These are phyloP conservation scores for Taphrina wiesneri DNA, from an alignment of 1,139 yeast species.

Conservation along the genomic window DNA sequence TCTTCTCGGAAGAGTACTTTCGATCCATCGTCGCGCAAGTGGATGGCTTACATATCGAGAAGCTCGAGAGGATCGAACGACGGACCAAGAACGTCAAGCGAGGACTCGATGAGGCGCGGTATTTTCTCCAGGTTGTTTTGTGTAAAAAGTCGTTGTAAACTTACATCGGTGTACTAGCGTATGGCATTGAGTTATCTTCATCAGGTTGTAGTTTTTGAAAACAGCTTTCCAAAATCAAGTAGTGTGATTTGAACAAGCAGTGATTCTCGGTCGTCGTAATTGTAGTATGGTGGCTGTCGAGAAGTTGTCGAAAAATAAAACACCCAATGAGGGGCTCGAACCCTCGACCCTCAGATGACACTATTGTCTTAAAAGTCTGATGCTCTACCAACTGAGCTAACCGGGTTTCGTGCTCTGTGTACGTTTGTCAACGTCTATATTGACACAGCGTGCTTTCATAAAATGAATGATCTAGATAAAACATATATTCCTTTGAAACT, in stretches of 20 bases:
- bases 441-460: too few species aligned
- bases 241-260: too few species aligned
- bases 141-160: neutral
- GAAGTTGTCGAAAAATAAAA: too few species aligned
- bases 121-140: slow-evolving; percentile 15
- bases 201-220: too few species aligned
- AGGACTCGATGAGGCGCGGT: slow-evolving; percentile 22
- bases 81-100: slow-evolving; percentile 18
- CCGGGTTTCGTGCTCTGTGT: neutral
- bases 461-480: too few species aligned
- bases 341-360: slow-evolving; percentile 12
- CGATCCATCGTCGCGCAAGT: slow-evolving; percentile 1
- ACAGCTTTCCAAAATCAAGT: too few species aligned
- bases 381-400: slow-evolving; percentile 11
- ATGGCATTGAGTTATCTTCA: neutral
- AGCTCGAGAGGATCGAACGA: slow-evolving; percentile 6
- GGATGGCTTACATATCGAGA: neutral
- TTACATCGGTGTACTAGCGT: neutral
- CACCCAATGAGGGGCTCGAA: slow-evolving; percentile 11
- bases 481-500: neutral
- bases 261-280: too few species aligned
- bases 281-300: too few species aligned
- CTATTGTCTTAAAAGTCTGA: slow-evolving; percentile 5
- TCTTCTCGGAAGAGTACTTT: slow-evolving; percentile 25
- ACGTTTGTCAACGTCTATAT: neutral